Evolutionary conservation across 108 stramenopile genomes (phyloP), one percentile per base, ranked within the genome.

Genomic region (Nitzschia putrida): DNA sequence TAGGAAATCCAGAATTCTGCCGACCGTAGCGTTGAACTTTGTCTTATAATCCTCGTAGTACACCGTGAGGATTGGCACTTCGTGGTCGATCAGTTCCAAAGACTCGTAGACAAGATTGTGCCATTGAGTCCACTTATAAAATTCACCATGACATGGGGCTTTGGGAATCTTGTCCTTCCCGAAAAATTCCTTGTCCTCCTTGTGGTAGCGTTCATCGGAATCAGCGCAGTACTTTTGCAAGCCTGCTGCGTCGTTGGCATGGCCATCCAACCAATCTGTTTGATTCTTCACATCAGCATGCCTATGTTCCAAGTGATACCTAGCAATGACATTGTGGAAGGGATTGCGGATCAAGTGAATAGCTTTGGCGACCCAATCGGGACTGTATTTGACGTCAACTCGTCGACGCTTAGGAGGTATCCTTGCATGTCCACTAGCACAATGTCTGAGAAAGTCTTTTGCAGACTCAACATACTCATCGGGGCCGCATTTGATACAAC

Each of bases 111-210:
- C 85, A 41, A 86, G 79, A 61, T 91, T 91, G 71, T 94, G 93
- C 93, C 93, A 94, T 53, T 91, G 88, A 18, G 86, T 66, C 57
- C 85, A 94, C 41, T 84, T 77, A 72, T 79, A 87, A 29, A 91
- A 87, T 53, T 94, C 93, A 0, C 80, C 76, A 58, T 85, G 84
- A 59, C 90, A 94, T 0, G 93, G 90, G 8, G 89, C 74, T 20
- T 57, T 59, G 25, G 72, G 65, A 21, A 66, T 66, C 2, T 78
- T 67, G 11, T 61, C 72, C 16, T 52, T 12, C 16, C 77, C 78
- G 55, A 82, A 78, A 22, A 64, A 71, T 34, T 44, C 49, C 23
- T 37, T 53, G 26, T 80, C 75, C 22, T 64, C 16, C 7, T 41
- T 29, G 24, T 23, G 13, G 18, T 65, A 66, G 0, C 14, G 34